Conservation (phyloP, 2,329 filamentous ascomycete genomes). For the Ceratocystis harringtonii region DNA sequence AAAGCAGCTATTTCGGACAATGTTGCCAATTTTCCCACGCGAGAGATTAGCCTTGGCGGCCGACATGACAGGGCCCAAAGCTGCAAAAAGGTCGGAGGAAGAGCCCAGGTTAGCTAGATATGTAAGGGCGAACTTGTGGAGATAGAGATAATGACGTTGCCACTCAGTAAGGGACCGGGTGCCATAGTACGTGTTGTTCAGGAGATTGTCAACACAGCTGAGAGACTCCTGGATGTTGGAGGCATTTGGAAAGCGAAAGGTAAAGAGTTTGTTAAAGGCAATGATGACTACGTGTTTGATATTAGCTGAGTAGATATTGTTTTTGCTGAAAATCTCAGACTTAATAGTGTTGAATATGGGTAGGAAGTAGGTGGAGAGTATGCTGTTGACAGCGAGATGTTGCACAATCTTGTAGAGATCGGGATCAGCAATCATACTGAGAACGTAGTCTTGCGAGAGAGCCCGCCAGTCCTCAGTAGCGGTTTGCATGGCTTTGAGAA, state of each 20-base stretch:
- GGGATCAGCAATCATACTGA: background rate
- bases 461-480: background rate
- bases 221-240: background rate
- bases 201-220: background rate
- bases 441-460: background rate
- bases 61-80: background rate
- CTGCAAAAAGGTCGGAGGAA: background rate
- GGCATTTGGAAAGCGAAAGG: background rate
- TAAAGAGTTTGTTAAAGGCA: background rate
- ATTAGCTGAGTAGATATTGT: slow-evolving; percentile 4
- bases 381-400: background rate
- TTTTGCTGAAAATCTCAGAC: background rate
- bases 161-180: background rate
- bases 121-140: background rate
- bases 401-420: background rate
- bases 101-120: background rate
- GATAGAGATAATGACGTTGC: background rate
- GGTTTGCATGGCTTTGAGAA: background rate
- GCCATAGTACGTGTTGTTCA: background rate
- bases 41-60: background rate
- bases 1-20: background rate
- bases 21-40: background rate
- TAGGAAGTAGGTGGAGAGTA: background rate
- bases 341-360: background rate
- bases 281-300: background rate